Base-by-base conservation (phyloP, 768 basidiomycete species). In the Suillus placidus region DNA sequence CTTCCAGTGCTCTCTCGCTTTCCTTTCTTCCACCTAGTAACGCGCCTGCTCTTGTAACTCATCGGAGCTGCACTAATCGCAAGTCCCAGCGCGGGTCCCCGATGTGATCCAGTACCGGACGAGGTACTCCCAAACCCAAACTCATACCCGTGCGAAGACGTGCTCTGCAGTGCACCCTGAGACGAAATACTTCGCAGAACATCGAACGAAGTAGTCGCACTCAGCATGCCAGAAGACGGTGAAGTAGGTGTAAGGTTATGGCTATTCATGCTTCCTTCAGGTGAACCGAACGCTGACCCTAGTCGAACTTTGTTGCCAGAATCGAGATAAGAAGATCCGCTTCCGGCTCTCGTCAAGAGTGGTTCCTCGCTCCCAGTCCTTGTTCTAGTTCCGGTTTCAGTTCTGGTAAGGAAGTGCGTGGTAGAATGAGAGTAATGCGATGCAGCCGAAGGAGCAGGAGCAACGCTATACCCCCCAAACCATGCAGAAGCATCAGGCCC, bases 261-360 rank as follows among this genome's bases (percentile, higher is more conserved):
- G 32, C 71, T 68, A 42, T 67, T 58, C 58, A 67, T 51, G 18
- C 76, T 76, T 23, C 61, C 54, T 23, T 65, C 63, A 5, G 72
- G 65, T 13, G 76, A 76, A 26, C 76, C 70, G 43, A 78, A 76
- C 14, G 75, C 76, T 47, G 76, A 76, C 20, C 76, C 76, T 23
- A 78, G 65, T 14, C 69, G 64, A 2, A 57, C 42, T 26, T 23
- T 64, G 55, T 64, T 69, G n/a, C 67, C 61, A 55, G 66, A 71
- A 26, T 30, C 51, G 26, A 49, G 23, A 26, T 58, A 57, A 23
- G 58, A 37, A 26, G 40, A 57, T 0, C 34, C 54, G 20, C 68
- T 72, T 14, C 58, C 61, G 7, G 37, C 40, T 16, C 47, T 43
- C 10, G 66, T 65, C 6, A 76, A 54, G 13, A 76, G 42, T 9